phyloP scores from a whole-genome alignment of 2,329 filamentous ascomycete genomes.

The Penicillium sumatraense region DNA sequence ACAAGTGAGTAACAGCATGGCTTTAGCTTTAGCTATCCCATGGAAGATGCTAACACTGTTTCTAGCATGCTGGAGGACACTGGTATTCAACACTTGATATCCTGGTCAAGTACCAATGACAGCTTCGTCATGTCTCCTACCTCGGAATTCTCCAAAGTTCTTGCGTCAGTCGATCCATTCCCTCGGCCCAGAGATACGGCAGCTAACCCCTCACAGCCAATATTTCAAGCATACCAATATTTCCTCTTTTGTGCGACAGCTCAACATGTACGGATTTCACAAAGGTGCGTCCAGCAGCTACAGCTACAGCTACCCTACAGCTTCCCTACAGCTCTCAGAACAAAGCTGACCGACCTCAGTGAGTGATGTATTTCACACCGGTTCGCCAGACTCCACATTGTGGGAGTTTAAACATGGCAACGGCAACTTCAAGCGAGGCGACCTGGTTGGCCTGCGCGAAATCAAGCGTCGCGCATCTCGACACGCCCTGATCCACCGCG shows the following conservation, averaged over 20 bases:
- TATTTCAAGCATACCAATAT: constrained; percentile 99
- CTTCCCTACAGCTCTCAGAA: too few species aligned
- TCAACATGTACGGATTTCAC: constrained; percentile 99
- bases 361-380: constrained; percentile 97
- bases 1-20: constrained; percentile 82
- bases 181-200: constrained; percentile 15
- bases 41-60: not conserved
- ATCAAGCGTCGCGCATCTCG: constrained; percentile 94
- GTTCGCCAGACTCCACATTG: constrained; percentile 86
- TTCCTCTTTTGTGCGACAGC: constrained; percentile 93
- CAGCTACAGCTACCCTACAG: too few species aligned
- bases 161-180: constrained; percentile 72
- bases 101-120: constrained; percentile 90
- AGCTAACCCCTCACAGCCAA: constrained; percentile 64
- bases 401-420: constrained; percentile 99
- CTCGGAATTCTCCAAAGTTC: constrained; percentile 95
- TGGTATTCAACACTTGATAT: constrained; percentile 91
- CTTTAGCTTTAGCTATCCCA: too few species aligned
- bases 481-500: constrained; percentile 89
- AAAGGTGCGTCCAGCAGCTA: constrained; percentile 86
- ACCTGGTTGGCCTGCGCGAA: constrained; percentile 86
- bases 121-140: constrained; percentile 99
- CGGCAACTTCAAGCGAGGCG: constrained; percentile 94
- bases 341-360: too few species aligned
- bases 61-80: constrained; percentile 93